Evolutionary conservation across 345 rosid species (phyloP).

Genomic region (Theobroma cacao): DNA sequence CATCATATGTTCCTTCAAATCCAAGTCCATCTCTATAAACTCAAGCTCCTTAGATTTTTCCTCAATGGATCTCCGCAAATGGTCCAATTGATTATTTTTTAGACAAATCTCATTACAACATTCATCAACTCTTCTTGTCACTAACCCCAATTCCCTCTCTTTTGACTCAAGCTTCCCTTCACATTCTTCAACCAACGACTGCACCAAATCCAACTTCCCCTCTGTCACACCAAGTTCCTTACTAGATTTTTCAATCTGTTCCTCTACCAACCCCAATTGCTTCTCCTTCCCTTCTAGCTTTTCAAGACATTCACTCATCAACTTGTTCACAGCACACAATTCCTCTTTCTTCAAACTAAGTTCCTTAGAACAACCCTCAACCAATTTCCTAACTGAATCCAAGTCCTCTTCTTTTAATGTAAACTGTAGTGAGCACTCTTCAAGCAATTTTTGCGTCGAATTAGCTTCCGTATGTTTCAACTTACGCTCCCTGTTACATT

Average conservation of each 20-base stretch:
- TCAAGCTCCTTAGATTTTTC: neutral
- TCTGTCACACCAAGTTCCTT: neutral
- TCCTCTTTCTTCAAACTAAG: slow-evolving; percentile 5
- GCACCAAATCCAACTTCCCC: slow-evolving; percentile 5
- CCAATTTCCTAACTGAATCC: neutral
- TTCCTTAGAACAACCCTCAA: neutral
- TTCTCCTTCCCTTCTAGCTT: slow-evolving; percentile 12
- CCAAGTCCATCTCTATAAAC: neutral
- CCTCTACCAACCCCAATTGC: slow-evolving; percentile 13
- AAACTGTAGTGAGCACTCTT: neutral
- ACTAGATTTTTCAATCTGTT: neutral
- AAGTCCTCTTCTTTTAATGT: neutral
- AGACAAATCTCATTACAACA: slow-evolving; percentile 1
- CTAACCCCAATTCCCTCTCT: slow-evolving; percentile 6
- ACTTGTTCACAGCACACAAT: neutral
- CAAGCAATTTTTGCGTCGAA: neutral
- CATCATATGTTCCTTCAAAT: neutral
- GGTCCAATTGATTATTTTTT: neutral
- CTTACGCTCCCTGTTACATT: neutral
- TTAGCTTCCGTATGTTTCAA: neutral
- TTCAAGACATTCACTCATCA: slow-evolving; percentile 8
- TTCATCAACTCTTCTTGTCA: neutral
- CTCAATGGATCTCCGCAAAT: neutral
- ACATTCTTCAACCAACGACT: neutral
- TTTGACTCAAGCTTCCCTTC: neutral